These are phyloP conservation scores for Diplodia mutila DNA, from an alignment of 2,329 filamentous ascomycete genomes.

Conservation along the genomic window DNA sequence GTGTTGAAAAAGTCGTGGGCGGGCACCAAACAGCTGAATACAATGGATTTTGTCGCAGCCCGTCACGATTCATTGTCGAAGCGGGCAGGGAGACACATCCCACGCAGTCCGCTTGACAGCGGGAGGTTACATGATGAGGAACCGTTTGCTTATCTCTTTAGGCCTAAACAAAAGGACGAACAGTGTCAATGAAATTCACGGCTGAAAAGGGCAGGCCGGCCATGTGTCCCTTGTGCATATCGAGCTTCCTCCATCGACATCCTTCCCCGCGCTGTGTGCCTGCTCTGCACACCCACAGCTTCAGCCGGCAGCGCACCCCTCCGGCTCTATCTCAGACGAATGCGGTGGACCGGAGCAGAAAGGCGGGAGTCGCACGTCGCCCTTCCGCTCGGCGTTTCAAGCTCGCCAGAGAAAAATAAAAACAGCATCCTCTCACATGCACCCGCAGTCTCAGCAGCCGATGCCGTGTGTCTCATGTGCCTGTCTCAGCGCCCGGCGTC, in stretches of 20 bases:
- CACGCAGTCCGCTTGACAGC: not conserved
- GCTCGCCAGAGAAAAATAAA: not conserved
- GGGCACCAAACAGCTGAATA: too few relatives aligned
- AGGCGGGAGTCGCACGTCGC: not conserved
- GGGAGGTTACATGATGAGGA: not conserved
- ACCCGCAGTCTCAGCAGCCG: conserved; percentile 14
- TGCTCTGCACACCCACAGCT: too few relatives aligned
- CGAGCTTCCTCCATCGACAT: not conserved
- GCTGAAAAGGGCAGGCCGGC: conserved; percentile 8
- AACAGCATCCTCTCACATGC: conserved; percentile 1
- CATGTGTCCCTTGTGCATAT: not conserved
- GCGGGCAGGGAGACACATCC: not conserved
- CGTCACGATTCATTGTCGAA: not conserved
- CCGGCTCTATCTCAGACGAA: not conserved
- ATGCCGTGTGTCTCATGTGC: not conserved
- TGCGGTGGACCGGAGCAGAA: not conserved
- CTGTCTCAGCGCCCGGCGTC: not conserved
- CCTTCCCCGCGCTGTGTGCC: not conserved
- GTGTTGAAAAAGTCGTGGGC: too few relatives aligned
- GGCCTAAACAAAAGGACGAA: not conserved
- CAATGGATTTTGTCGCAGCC: not conserved
- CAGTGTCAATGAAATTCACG: too few relatives aligned
- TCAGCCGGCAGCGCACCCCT: not conserved
- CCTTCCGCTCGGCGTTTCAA: conserved; percentile 3
- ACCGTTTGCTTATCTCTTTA: not conserved